Evolutionary conservation across 2,329 filamentous ascomycete species (phyloP).

Genomic region (Sphaerostilbella broomeana): DNA sequence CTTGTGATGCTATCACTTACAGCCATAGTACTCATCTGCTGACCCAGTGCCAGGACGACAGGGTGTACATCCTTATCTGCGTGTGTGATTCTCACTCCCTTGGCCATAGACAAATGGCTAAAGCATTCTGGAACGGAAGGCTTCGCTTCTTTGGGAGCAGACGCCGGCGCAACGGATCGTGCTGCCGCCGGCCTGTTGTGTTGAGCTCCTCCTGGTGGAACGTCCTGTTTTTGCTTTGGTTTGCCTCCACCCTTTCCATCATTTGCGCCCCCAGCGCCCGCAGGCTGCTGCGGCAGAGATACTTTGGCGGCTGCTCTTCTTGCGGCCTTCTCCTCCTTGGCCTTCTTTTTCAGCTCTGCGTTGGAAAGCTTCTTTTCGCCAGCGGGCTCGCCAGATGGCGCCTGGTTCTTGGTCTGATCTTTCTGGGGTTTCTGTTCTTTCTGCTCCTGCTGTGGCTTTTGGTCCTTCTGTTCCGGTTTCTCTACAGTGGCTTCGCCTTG

Average conservation of each 20-base stretch:
- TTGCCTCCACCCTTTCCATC: conserved; percentile 39
- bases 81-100: conserved; percentile 46
- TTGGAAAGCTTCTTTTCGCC: conserved; percentile 55
- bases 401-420: conserved; percentile 10
- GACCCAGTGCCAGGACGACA: conserved; percentile 72
- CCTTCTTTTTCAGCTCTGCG: conserved; percentile 80
- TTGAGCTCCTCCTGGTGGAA: conserved; percentile 23
- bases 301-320: conserved; percentile 67
- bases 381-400: conserved; percentile 11
- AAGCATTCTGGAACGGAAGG: conserved; percentile 65
- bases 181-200: conserved; percentile 29
- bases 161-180: conserved; percentile 25
- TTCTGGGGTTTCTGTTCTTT: conserved; percentile 6
- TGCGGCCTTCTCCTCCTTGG: conserved; percentile 87
- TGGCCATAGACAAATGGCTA: conserved; percentile 70
- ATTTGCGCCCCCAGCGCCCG: conserved; percentile 31
- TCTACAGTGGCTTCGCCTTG: conserved; percentile 20
- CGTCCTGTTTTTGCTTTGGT: conserved; percentile 42
- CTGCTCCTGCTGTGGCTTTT: conserved; percentile 9
- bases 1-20: conserved; percentile 86
- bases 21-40: conserved; percentile 84
- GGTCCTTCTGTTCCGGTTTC: conserved; percentile 20
- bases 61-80: conserved; percentile 78
- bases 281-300: conserved; percentile 39
- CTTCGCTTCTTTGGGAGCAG: conserved; percentile 45